These are phyloP conservation scores for Erodium moschatum DNA, from an alignment of 441 rosid genomes.

Conservation along the genomic window DNA sequence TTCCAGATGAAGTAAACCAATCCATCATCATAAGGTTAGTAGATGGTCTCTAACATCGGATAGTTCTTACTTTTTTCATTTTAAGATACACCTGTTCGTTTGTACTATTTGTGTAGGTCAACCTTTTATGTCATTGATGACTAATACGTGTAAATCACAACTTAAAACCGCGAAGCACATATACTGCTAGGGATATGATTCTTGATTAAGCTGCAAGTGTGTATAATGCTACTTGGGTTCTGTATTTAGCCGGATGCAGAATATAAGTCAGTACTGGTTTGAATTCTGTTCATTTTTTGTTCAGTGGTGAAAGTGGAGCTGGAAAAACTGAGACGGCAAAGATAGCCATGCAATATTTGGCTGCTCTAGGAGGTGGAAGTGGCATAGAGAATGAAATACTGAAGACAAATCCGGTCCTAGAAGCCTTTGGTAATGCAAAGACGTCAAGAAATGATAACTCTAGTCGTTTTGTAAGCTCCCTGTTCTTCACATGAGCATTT, in stretches of 20 bases:
- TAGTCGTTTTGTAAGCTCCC: slow-evolving; percentile 88
- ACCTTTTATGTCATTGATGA: background rate
- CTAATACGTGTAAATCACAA: background rate
- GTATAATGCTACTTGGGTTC: background rate
- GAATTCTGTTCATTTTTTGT: slow-evolving; percentile 24
- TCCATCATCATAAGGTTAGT: slow-evolving; percentile 97
- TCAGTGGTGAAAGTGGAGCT: slow-evolving; percentile 99
- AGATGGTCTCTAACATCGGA: slow-evolving; percentile 9
- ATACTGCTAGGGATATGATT: background rate
- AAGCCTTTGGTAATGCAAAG: slow-evolving; percentile 99
- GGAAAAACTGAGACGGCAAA: slow-evolving; percentile 99
- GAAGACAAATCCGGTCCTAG: slow-evolving; percentile 92
- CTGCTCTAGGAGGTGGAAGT: slow-evolving; percentile 99
- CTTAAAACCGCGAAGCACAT: background rate
- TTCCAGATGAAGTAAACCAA: slow-evolving; percentile 96
- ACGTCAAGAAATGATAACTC: slow-evolving; percentile 93
- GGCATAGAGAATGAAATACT: slow-evolving; percentile 95
- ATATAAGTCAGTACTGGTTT: background rate
- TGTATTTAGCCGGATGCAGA: background rate
- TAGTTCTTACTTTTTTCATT: background rate
- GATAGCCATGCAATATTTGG: slow-evolving; percentile 98
- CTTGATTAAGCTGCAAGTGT: slow-evolving; percentile 1
- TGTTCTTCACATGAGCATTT: slow-evolving; percentile 23
- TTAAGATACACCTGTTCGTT: background rate
- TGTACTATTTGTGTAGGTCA: background rate